phyloP scores from a whole-genome alignment of 805 yeast genomes.

The Yarrowia porcina region DNA sequence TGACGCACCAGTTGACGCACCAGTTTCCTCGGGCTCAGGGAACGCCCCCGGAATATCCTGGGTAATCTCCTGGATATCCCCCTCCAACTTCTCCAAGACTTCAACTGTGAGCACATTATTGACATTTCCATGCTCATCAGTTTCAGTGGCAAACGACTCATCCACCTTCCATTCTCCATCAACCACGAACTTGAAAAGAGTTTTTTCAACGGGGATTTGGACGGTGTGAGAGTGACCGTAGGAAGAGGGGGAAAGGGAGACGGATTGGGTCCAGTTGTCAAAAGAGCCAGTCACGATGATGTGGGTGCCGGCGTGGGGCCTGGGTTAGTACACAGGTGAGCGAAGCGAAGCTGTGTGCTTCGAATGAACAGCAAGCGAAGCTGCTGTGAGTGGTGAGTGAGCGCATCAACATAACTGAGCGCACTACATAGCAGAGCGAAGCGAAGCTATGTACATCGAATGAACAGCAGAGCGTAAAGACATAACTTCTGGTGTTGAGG shows the following conservation, averaged over 20 bases:
- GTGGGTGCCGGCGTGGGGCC: constrained; percentile 31
- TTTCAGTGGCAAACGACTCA: constrained; percentile 34
- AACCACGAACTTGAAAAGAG: constrained; percentile 53
- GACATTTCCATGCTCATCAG: constrained; percentile 30
- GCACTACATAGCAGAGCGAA: no score
- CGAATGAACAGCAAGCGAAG: no score
- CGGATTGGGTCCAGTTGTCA: constrained; percentile 54
- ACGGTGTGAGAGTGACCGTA: constrained; percentile 37
- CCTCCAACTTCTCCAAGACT: background rate
- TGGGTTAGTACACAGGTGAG: background rate
- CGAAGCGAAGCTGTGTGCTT: no score
- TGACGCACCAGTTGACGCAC: no score
- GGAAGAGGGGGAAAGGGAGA: constrained; percentile 48
- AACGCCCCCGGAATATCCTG: constrained; percentile 22
- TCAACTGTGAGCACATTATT: constrained; percentile 24
- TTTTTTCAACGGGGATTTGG: constrained; percentile 32
- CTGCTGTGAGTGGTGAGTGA: no score
- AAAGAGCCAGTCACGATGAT: constrained; percentile 61
- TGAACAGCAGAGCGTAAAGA: no score
- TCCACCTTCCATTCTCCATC: constrained; percentile 57
- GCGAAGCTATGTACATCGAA: no score
- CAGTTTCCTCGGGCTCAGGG: background rate
- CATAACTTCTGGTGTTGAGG: no score
- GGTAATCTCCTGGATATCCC: constrained; percentile 12
- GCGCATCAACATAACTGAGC: no score